Conservation (phyloP, 352 stramenopile genomes). For the Pythium inflatum region DNA sequence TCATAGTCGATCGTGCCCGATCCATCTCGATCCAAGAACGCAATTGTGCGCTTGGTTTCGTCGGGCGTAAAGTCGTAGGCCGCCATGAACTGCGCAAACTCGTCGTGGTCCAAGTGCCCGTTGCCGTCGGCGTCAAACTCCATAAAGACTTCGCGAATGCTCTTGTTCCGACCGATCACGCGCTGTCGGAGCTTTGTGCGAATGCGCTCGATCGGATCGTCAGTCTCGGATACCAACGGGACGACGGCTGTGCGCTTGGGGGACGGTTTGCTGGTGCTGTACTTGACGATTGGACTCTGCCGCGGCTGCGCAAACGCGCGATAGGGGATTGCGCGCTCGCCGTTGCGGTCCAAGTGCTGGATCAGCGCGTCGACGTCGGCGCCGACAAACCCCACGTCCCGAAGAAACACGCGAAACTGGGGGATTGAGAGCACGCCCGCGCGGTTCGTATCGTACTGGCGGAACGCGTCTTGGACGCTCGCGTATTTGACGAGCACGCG, state of each 20-base stretch:
- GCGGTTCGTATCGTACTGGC: slow-evolving; percentile 59
- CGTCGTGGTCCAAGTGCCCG: slow-evolving; percentile 61
- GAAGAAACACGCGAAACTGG: slow-evolving; percentile 57
- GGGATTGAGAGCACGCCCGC: slow-evolving; percentile 44
- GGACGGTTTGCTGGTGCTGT: slow-evolving; percentile 45
- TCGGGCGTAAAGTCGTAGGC: slow-evolving; percentile 59
- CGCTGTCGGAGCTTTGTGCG: slow-evolving; percentile 60
- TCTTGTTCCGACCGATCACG: slow-evolving; percentile 75
- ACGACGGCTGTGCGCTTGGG: slow-evolving; percentile 48
- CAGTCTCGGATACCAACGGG: slow-evolving; percentile 30
- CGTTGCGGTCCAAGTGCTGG: slow-evolving; percentile 44
- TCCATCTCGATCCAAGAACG: slow-evolving; percentile 57
- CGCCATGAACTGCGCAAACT: slow-evolving; percentile 73
- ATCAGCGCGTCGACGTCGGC: slow-evolving; percentile 53
- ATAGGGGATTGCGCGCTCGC: slow-evolving; percentile 55
- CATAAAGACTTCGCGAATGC: slow-evolving; percentile 72
- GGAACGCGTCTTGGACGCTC: slow-evolving; percentile 69
- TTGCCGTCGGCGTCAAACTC: slow-evolving; percentile 68
- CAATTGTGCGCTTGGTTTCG: slow-evolving; percentile 47
- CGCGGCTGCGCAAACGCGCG: slow-evolving; percentile 48
- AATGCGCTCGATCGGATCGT: slow-evolving; percentile 59
- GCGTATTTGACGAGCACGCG: slow-evolving; percentile 55
- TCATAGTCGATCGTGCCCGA: slow-evolving; percentile 78
- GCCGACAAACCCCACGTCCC: slow-evolving; percentile 60
- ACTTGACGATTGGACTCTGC: slow-evolving; percentile 32